Conservation (phyloP, 768 basidiomycete genomes). For the Megacollybia marginata region DNA sequence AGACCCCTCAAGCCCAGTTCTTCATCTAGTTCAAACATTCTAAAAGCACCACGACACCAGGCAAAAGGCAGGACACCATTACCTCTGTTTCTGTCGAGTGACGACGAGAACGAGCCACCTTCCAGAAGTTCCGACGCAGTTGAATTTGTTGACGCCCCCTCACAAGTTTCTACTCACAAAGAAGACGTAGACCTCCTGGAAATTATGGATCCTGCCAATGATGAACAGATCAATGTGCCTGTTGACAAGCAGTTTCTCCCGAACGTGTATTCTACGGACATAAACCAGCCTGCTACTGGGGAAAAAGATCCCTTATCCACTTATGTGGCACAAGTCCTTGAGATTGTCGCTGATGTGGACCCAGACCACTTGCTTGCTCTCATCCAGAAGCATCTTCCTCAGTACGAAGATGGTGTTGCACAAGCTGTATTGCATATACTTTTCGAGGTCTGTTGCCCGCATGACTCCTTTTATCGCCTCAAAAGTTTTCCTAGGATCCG, state of each 20-base stretch:
- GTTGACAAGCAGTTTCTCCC: not conserved
- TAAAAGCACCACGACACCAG: slow-evolving; percentile 1
- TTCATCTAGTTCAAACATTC: slow-evolving; percentile 8
- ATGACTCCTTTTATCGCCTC: too few relatives aligned
- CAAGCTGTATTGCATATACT: slow-evolving; percentile 52
- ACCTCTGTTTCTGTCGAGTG: slow-evolving; percentile 29
- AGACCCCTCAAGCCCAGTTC: slow-evolving; percentile 8
- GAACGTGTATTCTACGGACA: not conserved
- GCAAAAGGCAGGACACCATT: not conserved
- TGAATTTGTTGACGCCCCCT: not conserved
- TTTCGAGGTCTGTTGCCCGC: slow-evolving; percentile 32
- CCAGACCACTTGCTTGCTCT: slow-evolving; percentile 39
- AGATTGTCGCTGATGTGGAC: slow-evolving; percentile 40
- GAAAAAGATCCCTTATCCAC: slow-evolving; percentile 16
- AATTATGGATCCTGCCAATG: not conserved
- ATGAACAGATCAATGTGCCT: not conserved
- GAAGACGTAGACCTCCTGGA: slow-evolving; percentile 3
- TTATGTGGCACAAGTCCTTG: slow-evolving; percentile 45
- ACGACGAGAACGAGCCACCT: slow-evolving; percentile 28
- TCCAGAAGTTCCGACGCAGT: not conserved
- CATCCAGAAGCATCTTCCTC: slow-evolving; percentile 33
- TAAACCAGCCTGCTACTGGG: slow-evolving; percentile 3
- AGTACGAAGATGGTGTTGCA: slow-evolving; percentile 30
- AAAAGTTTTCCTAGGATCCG: slow-evolving; percentile 19
- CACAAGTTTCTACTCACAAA: not conserved